A percentile compares a stretch with the other conserved stretches of the same genome.
phyloP scores from a whole-genome alignment of 345 rosid genomes.

The Corymbia maculata region DNA sequence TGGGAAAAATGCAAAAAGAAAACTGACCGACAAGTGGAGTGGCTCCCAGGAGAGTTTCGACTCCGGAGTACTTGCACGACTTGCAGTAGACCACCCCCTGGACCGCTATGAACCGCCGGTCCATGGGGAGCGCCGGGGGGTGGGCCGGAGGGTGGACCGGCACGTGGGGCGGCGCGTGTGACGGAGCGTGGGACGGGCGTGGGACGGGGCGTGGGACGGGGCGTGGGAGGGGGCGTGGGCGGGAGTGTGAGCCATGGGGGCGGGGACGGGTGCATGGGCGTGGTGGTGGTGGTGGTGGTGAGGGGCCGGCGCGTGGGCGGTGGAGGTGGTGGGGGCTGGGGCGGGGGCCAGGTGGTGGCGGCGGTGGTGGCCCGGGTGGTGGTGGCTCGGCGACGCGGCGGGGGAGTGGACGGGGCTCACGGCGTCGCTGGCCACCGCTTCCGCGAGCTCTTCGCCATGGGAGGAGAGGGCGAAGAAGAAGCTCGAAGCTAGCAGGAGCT shows the following conservation, averaged over 20 bases:
- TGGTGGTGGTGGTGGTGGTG: conserved; percentile 3
- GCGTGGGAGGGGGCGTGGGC: conserved; percentile 12
- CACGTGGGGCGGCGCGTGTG: conserved; percentile 12
- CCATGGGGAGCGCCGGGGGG: conserved; percentile 13
- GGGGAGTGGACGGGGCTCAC: conserved; percentile 2
- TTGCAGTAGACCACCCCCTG: conserved; percentile 82
- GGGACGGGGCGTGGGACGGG: conserved; percentile 15
- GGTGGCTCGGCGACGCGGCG: conserved; percentile 13
- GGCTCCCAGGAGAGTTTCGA: conserved; percentile 54
- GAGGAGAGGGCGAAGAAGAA: conserved; percentile 21
- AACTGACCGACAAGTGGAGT: conserved; percentile 46
- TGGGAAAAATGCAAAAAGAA: too few species aligned
- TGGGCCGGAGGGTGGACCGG: conserved; percentile 15
- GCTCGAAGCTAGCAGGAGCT: conserved; percentile 10
- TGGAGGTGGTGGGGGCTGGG: conserved; percentile 12
- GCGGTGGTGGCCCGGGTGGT: conserved; percentile 6
- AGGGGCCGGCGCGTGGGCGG: not conserved
- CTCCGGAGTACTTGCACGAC: conserved; percentile 66
- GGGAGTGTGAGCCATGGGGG: conserved; percentile 18
- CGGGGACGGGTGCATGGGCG: conserved; percentile 3
- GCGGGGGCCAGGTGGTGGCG: conserved; percentile 5
- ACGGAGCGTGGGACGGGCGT: conserved; percentile 13
- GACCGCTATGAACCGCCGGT: conserved; percentile 55
- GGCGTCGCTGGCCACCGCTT: not conserved
- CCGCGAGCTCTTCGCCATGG: not conserved